Base-by-base conservation (phyloP, 1,139 yeast genomes). In the Zhuliangozyma parablackwelliae region DNA sequence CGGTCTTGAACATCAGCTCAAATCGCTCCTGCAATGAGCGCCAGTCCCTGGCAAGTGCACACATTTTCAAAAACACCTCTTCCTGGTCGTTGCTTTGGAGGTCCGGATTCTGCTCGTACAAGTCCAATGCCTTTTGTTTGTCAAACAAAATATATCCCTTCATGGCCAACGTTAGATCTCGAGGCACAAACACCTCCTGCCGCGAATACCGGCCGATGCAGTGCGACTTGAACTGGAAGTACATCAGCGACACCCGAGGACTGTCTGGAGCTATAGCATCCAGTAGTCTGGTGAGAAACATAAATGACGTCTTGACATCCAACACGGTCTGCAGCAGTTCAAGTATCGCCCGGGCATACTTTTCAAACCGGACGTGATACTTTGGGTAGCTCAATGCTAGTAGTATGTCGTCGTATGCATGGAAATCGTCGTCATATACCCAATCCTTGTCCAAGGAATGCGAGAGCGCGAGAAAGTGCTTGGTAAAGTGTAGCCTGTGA, bases 21-120 rank as follows among this genome's bases (percentile, higher is more conserved):
- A 86, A 82, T 35, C 78, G 73, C n/a, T 61, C 50, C 51, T 82
- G 83, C 42, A 87, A 63, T 6, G 72, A 61, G 24, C 61, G 59
- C 84, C 89, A 84, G 45, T 80, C 76, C 30, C 73, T 67, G 11
- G 65, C 56, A 30, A 65, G 60, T 2, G 84, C 79, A 42, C 81
- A 69, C 2, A 81, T 65, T 11, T 59, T 47, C 29, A 80, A 59
- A 11, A 78, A 48, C 7, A 69, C 59, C 31, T 69, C 72, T 38
- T 77, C 71, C 42, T 69, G 74, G 27, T 56, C 61, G 29, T 63
- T 70, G 39, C 57, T 47, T 26, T 62, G 65, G 8, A 65, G 43
- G 3, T 48, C 39, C 2, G 63, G 50, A 39, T 56, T 41, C 4
- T 47, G 30, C 23, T 53, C 41, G 38, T 66, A 63, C 5, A 63